Evolutionary conservation across 2,329 filamentous ascomycete genomes (phyloP).

Genomic region (Fusarium sp.): DNA sequence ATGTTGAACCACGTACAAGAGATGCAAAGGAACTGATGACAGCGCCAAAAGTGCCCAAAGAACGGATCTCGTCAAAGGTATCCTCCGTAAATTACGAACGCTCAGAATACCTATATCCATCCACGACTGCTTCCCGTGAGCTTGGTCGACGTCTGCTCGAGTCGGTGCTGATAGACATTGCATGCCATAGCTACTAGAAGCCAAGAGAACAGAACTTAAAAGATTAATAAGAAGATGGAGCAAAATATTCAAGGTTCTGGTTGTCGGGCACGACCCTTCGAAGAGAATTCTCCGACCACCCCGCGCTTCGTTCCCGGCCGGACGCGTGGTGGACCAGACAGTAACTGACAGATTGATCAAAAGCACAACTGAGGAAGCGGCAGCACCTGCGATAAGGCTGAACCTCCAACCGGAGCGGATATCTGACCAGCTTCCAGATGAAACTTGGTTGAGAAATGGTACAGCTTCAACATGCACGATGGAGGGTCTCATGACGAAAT

Average conservation of each 20-base stretch:
- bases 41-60: slow-evolving; percentile 13
- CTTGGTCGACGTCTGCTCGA: slow-evolving; percentile 48
- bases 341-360: slow-evolving; percentile 13
- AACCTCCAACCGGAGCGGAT: slow-evolving; percentile 13
- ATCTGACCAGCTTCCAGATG: no score
- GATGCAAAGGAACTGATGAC: slow-evolving; percentile 20
- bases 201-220: slow-evolving; percentile 25
- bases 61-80: slow-evolving; percentile 1
- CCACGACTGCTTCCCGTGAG: slow-evolving; percentile 25
- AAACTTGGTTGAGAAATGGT: no score
- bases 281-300: slow-evolving; percentile 4
- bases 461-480: no score
- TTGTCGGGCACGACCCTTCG: slow-evolving; percentile 12
- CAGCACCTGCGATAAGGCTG: slow-evolving; percentile 6
- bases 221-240: slow-evolving; percentile 33
- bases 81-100: slow-evolving; percentile 23
- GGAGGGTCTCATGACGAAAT: no score
- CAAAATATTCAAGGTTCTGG: slow-evolving; percentile 1
- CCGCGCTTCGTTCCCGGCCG: neutral
- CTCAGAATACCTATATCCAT: slow-evolving; percentile 42
- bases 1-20: slow-evolving; percentile 7
- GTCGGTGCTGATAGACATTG: slow-evolving; percentile 54
- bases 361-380: neutral
- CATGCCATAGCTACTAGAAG: slow-evolving; percentile 55
- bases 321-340: slow-evolving; percentile 10